Evolutionary conservation across 805 yeast species (phyloP), one percentile per base, ranked within the genome.

Genomic region (Lachancea kluyveri): DNA sequence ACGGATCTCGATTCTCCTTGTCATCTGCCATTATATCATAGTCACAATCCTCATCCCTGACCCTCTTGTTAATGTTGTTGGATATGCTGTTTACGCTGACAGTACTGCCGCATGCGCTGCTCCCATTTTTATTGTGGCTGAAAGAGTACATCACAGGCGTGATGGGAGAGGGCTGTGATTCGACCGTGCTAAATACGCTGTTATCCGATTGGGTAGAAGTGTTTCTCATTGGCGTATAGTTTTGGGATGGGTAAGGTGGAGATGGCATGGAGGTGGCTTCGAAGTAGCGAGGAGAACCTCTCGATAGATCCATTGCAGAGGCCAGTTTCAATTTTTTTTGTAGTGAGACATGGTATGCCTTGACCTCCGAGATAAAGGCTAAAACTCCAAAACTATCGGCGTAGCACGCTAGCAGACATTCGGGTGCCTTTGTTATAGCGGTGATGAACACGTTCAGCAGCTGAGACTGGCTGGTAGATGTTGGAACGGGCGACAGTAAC

Each of bases 121-220:
- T 46, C 17, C 42, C 46, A 24, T 42, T 34, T 21, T 37, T 37
- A 23, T 28, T 33, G 23, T 51, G 53, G 13, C 48, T 44, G 26
- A 53, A 53, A 17, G 52, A 44, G 36, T 51, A 52, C 46, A 54
- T 45, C 12, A 50, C 49, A 17, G 59, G 59, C 2, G 60, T 54
- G 8, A 55, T 46, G 11, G 60, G 60, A 4, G 60, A 55, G 16
- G 54, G 47, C 21, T 47, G 52, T 6, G 37, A 21, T 17, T 23
- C 33, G 18, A 18, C 33, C 6, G 43, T 36, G 34, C 59, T 53
- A 35, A 54, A 54, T 13, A 54, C 44, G 26, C 56, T 49, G 26
- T 49, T 53, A 21, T 54, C 60, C 6, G 60, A 54, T 30, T 48
- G 48, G 6, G 52, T 49, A 33, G 56, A 49, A 5, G 46, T 42